Base-by-base conservation (phyloP, 495 filamentous ascomycete genomes). In the Penicillium psychrofluorescens region DNA sequence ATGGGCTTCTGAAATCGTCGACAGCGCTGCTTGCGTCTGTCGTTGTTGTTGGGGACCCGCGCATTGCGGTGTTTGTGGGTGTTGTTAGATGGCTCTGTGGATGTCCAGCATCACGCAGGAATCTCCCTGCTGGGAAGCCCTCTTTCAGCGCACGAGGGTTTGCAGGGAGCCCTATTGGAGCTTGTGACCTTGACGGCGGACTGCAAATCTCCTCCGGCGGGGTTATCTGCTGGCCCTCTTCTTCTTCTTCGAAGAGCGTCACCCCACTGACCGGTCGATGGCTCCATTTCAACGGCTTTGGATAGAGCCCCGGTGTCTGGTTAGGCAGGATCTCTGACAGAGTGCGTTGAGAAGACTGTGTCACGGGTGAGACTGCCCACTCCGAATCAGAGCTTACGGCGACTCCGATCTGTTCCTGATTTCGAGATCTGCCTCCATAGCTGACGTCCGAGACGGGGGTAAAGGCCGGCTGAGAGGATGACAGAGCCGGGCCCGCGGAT, bases 171-270 rank as follows among this genome's bases (percentile, higher is more conserved):
- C 68, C 68, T 36, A 57, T 22, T 22, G 22, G 22, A 6, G 22
- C 22, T 22, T 22, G 22, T 22, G 22, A 22, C 22, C 22, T 3
- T 22, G 22, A 22, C 22, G 22, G 22, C 22, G 22, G 4, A 22
- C 4, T 22, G 22, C 22, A 4, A 22, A 22, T 22, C 0, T 22
- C 22, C 30, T 11, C 31, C 22, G 45, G 42, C 14, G 36, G 50
- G 35, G 41, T 45, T 35, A 31, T 36, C 15, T 22, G 22, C 22
- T 6, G 22, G 22, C 22, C 22, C 22, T 22, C 22, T 36, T 58
- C 51, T 28, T 71, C 64, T 35, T 72, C 69, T 50, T 72, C 69
- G 38, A 70, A 67, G 3, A 65, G 38, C 1, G 67, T 70, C 22
- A 52, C 63, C 8, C 55, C 51, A 43, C 67, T 73, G 13, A 28